phyloP scores from a whole-genome alignment of 139 green algal species.

The Raphidocelis subcapitata region DNA sequence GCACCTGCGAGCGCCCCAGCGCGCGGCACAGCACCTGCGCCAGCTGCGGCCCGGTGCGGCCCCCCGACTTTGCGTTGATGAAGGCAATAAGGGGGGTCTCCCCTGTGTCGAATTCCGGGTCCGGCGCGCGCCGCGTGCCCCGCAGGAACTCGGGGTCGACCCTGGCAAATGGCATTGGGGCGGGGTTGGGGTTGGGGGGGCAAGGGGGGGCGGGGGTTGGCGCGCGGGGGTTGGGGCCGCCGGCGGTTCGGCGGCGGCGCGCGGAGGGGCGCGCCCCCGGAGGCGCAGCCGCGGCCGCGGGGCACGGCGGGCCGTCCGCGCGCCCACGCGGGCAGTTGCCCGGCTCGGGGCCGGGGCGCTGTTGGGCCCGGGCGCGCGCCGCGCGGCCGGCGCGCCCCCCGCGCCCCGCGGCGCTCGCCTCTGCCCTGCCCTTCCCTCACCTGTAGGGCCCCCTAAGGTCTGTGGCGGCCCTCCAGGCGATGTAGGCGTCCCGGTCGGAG shows the following conservation, averaged over 20 bases:
- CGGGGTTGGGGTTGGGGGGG: background rate
- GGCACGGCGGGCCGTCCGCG: too few species aligned
- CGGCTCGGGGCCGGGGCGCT: background rate
- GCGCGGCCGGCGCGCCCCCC: background rate
- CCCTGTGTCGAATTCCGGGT: constrained; percentile 12
- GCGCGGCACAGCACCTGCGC: constrained; percentile 53
- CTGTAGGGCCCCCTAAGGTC: constrained; percentile 69
- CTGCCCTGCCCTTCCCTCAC: constrained; percentile 15
- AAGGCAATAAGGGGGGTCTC: constrained; percentile 79
- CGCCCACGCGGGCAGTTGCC: background rate
- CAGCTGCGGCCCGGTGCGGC: constrained; percentile 63
- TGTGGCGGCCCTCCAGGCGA: constrained; percentile 43
- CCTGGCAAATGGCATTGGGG: background rate
- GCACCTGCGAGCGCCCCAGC: constrained; percentile 70
- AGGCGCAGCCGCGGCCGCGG: background rate
- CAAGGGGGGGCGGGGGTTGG: background rate
- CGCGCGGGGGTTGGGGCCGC: background rate
- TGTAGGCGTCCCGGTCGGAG: constrained; percentile 34
- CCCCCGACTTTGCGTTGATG: constrained; percentile 80
- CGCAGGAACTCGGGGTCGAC: constrained; percentile 15
- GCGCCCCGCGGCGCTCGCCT: background rate
- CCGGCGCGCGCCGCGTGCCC: background rate
- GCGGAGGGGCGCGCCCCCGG: background rate
- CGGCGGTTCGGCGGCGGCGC: background rate
- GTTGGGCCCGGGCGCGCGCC: too few species aligned